Base-by-base conservation (phyloP, 331 rosid genomes). In the Malus hybrid region DNA sequence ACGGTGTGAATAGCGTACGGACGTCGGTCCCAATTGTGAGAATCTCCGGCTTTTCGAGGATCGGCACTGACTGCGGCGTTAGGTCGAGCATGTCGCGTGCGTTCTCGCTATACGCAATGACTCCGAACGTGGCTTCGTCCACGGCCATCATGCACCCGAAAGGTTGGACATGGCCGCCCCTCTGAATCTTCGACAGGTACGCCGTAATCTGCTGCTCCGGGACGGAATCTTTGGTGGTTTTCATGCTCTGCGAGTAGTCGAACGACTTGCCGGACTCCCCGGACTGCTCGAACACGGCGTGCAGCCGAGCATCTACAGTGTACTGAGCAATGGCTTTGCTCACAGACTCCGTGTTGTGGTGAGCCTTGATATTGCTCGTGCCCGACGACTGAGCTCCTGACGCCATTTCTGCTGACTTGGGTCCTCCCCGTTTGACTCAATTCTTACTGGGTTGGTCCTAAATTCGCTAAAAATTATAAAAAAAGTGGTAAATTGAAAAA, bases 261-360 rank as follows among this genome's bases (percentile, higher is more conserved):
- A 91, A 91, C 11, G 91, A 87, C 86, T 85, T 86, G n/a, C 89
- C 89, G 1, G 91, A 82, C 79, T 84, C 93, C 33, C 97, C 92
- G 0, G 97, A 90, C 75, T 84, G 92, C 66, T 94, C 99, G 73
- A 87, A 94, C 6, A 90, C 99, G 0, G 97, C 92, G 75, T 94
- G 97, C 7, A 94, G 97, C 6, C 97, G 83, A 10, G 99, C 97
- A 46, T 94, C 99, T 10, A 79, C 89, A 2, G 99, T 94, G 89
- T 87, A 92, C 88, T 94, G 99, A 3, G 97, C 99, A 44, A 94
- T 83, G 53, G 96, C 99, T 75, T 90, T 92, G 79, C 77, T 90
- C 63, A 89, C 60, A 8, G 89, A 84, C 66, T 89, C 93, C 3
- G 89, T 72, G 10, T 80, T 73, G 64, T 66, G 20, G 52, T 60